phyloP scores from a whole-genome alignment of 108 stramenopile genomes.

The Cyclotella atomus region DNA sequence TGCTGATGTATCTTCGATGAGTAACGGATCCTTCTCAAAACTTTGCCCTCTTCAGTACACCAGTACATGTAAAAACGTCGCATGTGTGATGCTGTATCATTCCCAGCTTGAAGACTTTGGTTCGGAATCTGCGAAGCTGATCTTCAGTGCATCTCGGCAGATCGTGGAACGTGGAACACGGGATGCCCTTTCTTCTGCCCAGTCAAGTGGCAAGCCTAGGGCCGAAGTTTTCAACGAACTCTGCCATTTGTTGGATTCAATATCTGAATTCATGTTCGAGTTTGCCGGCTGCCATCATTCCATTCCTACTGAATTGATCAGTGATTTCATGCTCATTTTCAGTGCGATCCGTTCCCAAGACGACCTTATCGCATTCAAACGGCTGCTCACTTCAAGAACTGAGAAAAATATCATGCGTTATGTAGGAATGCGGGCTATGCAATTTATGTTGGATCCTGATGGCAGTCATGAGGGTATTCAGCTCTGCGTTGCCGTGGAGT shows the following conservation, averaged over 20 bases:
- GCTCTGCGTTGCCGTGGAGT: slow-evolving; percentile 44
- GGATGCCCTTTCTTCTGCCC: slow-evolving; percentile 19
- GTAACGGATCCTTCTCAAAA: slow-evolving; percentile 59
- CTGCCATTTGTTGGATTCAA: slow-evolving; percentile 14
- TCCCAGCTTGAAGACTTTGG: slow-evolving; percentile 24
- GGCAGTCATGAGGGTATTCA: slow-evolving; percentile 24
- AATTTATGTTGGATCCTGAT: slow-evolving; percentile 29
- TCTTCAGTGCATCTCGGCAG: slow-evolving; percentile 54
- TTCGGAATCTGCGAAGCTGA: slow-evolving; percentile 16
- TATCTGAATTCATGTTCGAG: slow-evolving; percentile 39
- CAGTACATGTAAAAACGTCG: slow-evolving; percentile 42
- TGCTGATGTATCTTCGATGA: slow-evolving; percentile 3
- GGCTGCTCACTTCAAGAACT: slow-evolving; percentile 40
- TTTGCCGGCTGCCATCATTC: slow-evolving; percentile 8
- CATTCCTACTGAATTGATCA: neutral
- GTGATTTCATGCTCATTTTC: slow-evolving; percentile 43
- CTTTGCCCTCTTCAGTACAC: slow-evolving; percentile 60
- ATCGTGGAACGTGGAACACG: slow-evolving; percentile 79
- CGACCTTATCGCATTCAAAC: slow-evolving; percentile 45
- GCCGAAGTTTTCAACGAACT: slow-evolving; percentile 20
- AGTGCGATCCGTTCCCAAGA: slow-evolving; percentile 23
- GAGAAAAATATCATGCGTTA: slow-evolving; percentile 55
- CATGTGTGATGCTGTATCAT: slow-evolving; percentile 63
- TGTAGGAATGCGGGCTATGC: slow-evolving; percentile 49
- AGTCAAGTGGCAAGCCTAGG: slow-evolving; percentile 10